Conservation (phyloP, 2,329 filamentous ascomycete genomes). For the Colletotrichum musicola region DNA sequence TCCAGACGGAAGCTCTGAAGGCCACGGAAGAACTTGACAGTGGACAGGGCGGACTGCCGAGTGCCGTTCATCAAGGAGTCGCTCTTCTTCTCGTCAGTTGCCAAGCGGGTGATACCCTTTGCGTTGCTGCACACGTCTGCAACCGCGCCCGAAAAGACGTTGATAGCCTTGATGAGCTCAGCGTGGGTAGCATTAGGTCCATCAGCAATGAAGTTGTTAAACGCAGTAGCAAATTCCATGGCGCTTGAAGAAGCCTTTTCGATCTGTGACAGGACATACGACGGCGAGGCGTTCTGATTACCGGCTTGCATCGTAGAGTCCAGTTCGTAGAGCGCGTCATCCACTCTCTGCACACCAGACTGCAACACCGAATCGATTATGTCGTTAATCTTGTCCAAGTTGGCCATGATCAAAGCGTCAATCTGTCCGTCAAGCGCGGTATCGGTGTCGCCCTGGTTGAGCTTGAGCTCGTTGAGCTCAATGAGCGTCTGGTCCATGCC, state of each 20-base stretch:
- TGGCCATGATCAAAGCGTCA: constrained; percentile 87
- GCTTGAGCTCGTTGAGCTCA: constrained; percentile 89
- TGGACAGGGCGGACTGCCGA: constrained; percentile 85
- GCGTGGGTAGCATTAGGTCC: constrained; percentile 90
- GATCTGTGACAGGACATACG: constrained; percentile 95
- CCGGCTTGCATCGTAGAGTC: constrained; percentile 98
- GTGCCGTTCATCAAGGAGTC: constrained; percentile 87
- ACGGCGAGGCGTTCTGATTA: constrained; percentile 96
- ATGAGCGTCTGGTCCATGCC: constrained; percentile 97
- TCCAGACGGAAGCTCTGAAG: constrained; percentile 95
- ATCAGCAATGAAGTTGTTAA: constrained; percentile 98
- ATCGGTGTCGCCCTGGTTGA: constrained; percentile 81
- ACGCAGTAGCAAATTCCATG: constrained; percentile 97
- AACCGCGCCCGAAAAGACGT: constrained; percentile 88
- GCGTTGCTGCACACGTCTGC: constrained; percentile 96
- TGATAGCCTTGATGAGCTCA: constrained; percentile 93
- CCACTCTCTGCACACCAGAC: constrained; percentile 90
- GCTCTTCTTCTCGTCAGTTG: constrained; percentile 94
- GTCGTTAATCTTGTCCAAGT: constrained; percentile 93
- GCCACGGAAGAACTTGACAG: constrained; percentile 94
- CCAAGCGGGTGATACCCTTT: constrained; percentile 92
- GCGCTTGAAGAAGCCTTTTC: constrained; percentile 95
- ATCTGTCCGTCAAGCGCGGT: constrained; percentile 89
- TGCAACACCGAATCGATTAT: constrained; percentile 98
- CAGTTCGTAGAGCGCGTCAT: constrained; percentile 96